Percentiles rank a stretch among this genome's conserved stretches.
Conservation (phyloP, 148 eudicot genomes). For the Vaccinium corymbosum region DNA sequence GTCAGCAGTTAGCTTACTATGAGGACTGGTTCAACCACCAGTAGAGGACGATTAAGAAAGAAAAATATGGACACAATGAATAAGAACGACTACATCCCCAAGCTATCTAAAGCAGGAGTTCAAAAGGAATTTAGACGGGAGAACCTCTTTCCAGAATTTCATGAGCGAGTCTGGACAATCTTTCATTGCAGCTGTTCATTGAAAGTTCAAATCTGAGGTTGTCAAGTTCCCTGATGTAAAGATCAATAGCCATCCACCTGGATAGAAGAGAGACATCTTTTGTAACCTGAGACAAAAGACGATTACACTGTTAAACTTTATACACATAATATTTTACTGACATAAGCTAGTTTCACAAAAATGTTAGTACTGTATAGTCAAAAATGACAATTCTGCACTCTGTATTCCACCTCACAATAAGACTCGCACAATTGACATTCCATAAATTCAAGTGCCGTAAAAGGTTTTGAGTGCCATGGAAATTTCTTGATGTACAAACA, state of each 20-base stretch:
- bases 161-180: constrained; percentile 48
- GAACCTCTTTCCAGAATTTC: constrained; percentile 67
- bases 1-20: background rate
- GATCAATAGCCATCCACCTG: constrained; percentile 96
- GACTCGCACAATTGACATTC: background rate
- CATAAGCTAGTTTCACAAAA: background rate
- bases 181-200: constrained; percentile 62
- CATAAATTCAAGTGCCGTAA: no score
- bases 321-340: background rate
- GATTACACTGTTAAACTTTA: background rate
- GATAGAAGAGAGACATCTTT: constrained; percentile 82
- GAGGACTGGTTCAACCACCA: background rate
- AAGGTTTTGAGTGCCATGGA: background rate
- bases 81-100: background rate
- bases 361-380: background rate
- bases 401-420: background rate
- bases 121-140: constrained; percentile 3
- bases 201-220: constrained; percentile 93
- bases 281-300: constrained; percentile 63
- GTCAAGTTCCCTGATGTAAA: constrained; percentile 79
- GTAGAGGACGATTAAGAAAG: background rate
- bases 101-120: background rate
- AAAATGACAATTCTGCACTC: background rate
- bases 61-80: background rate
- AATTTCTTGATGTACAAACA: background rate